These are phyloP conservation scores for Phytophthora megakarya DNA, from an alignment of 352 stramenopile genomes.

Conservation along the genomic window DNA sequence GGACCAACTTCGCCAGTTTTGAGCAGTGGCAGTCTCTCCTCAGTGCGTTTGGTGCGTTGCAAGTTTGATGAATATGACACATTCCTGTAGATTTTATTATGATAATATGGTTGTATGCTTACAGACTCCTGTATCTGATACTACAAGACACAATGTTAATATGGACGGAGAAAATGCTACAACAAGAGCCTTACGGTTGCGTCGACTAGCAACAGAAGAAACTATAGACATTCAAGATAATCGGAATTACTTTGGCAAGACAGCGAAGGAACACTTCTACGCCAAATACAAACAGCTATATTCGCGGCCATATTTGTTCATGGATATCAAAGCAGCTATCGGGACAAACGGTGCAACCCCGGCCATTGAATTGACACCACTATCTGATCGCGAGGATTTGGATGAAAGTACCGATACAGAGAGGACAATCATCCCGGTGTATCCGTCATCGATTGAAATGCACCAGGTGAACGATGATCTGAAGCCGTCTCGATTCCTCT, in stretches of 20 bases:
- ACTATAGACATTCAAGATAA: slow-evolving; percentile 45
- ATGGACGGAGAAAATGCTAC: slow-evolving; percentile 25
- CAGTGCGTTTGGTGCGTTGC: slow-evolving; percentile 11
- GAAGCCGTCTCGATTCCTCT: slow-evolving; percentile 21
- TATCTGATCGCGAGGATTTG: slow-evolving; percentile 6
- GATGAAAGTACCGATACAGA: slow-evolving; percentile 11
- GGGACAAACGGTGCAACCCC: not conserved
- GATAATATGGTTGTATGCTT: not conserved
- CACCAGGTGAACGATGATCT: slow-evolving; percentile 40
- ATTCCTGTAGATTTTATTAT: not conserved
- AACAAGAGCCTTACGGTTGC: slow-evolving; percentile 23
- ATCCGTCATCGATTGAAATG: slow-evolving; percentile 50
- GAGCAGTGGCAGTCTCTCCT: not conserved
- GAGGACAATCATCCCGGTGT: slow-evolving; percentile 44
- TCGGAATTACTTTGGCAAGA: slow-evolving; percentile 67
- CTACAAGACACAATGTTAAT: slow-evolving; percentile 1
- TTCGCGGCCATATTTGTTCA: slow-evolving; percentile 69
- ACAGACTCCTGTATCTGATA: slow-evolving; percentile 9
- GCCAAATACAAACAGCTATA: slow-evolving; percentile 65
- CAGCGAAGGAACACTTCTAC: slow-evolving; percentile 64
- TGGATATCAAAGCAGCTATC: slow-evolving; percentile 31
- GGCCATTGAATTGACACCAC: not conserved
- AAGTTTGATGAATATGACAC: not conserved
- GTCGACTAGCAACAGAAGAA: slow-evolving; percentile 46
- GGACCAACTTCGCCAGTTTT: not conserved